phyloP scores from a whole-genome alignment of 2,329 filamentous ascomycete species.

The Nannizziopsis arthrosporioides region DNA sequence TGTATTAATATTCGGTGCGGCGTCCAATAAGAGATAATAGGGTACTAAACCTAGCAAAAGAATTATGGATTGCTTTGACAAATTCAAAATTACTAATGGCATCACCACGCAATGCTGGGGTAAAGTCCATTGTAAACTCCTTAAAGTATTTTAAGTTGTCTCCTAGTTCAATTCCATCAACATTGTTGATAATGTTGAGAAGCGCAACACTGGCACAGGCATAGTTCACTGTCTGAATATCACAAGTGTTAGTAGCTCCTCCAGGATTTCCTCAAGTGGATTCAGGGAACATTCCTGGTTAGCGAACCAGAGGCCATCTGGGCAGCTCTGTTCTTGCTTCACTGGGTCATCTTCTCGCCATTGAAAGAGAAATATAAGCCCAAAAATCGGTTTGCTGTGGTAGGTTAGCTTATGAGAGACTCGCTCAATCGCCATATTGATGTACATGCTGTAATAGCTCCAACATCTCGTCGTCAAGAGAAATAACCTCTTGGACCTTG shows the following conservation, averaged over 20 bases:
- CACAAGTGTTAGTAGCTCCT: conserved; percentile 2
- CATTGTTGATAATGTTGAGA: conserved; percentile 88
- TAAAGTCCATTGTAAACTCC: conserved; percentile 54
- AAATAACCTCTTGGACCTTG: conserved; percentile 40
- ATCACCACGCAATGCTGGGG: conserved; percentile 63
- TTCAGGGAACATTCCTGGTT: conserved; percentile 54
- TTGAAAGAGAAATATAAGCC: conserved; percentile 79
- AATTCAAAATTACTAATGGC: conserved; percentile 61
- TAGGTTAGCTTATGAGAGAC: not conserved
- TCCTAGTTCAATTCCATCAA: conserved; percentile 54
- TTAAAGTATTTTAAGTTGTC: conserved; percentile 62
- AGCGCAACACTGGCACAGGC: conserved; percentile 87
- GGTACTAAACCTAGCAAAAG: conserved; percentile 55
- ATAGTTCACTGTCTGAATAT: conserved; percentile 58
- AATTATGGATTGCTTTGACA: conserved; percentile 76
- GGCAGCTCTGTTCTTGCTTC: conserved; percentile 45
- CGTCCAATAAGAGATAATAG: not conserved
- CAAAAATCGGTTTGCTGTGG: conserved; percentile 58
- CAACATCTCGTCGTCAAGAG: conserved; percentile 54
- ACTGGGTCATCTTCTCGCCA: conserved; percentile 49
- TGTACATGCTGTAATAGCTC: conserved; percentile 48
- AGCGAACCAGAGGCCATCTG: conserved; percentile 74
- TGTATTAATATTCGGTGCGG: conserved; percentile 2
- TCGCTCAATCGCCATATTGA: not conserved
- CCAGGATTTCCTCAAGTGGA: conserved; percentile 2